Conservation (phyloP, 495 filamentous ascomycete genomes). For the Baudoinia panamericana region DNA sequence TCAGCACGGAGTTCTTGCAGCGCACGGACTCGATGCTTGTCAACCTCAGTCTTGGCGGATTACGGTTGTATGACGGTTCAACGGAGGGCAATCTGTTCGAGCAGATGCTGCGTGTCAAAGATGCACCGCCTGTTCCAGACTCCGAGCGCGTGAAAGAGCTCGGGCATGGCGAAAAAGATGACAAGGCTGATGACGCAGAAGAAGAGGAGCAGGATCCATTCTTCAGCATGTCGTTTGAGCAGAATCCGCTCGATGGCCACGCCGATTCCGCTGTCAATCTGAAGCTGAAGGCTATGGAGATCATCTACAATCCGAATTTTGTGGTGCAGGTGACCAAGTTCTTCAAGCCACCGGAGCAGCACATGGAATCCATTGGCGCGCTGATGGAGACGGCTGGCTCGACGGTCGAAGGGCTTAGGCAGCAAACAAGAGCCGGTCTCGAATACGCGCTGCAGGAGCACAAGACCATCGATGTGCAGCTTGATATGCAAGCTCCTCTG, state of each 20-base stretch:
- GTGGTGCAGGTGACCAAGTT: constrained; percentile 80
- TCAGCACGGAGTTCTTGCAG: constrained; percentile 75
- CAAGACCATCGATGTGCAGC: constrained; percentile 90
- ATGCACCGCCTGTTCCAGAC: constrained; percentile 46
- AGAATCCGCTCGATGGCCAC: constrained; percentile 84
- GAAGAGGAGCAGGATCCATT: constrained; percentile 53
- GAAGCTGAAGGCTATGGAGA: constrained; percentile 88
- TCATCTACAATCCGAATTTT: constrained; percentile 92
- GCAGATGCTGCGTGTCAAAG: constrained; percentile 90
- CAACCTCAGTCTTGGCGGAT: constrained; percentile 77
- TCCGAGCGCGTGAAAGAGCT: constrained; percentile 49
- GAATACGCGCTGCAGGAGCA: constrained; percentile 95
- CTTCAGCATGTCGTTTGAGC: constrained; percentile 83
- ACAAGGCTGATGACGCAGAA: constrained; percentile 29
- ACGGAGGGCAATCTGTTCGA: constrained; percentile 79
- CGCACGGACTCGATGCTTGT: constrained; percentile 79
- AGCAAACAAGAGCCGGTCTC: constrained; percentile 88
- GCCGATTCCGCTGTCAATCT: constrained; percentile 81
- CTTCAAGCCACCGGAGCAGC: constrained; percentile 87
- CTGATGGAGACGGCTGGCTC: constrained; percentile 89
- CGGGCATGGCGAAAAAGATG: constrained; percentile 29
- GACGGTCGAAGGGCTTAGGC: constrained; percentile 82
- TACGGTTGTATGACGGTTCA: constrained; percentile 91
- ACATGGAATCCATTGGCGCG: constrained; percentile 95
- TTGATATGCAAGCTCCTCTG: constrained; percentile 88